A percentile compares a stretch with the other conserved stretches of the same genome.
Evolutionary conservation across 1,284 basidiomycete species (phyloP).

Genomic region (Ceratobasidium sp.): DNA sequence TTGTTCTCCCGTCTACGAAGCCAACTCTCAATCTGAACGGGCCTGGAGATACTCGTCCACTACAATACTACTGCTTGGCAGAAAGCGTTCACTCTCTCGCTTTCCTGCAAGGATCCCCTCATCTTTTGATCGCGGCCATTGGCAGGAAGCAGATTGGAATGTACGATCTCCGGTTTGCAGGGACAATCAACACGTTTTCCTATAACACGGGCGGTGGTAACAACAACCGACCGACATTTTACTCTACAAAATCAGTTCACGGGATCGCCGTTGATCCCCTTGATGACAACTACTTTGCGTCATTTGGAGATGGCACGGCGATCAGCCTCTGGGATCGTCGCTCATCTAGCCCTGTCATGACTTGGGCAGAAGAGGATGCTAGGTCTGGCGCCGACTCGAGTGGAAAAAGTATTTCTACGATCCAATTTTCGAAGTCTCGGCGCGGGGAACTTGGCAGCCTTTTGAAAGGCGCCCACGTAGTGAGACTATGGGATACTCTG

Average conservation of each 20-base stretch:
- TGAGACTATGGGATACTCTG: conserved; percentile 80
- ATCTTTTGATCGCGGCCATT: conserved; percentile 48
- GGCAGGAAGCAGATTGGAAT: conserved; percentile 46
- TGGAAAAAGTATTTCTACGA: conserved; percentile 60
- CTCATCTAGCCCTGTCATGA: conserved; percentile 70
- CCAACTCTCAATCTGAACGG: conserved; percentile 12
- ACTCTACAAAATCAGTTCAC: conserved; percentile 67
- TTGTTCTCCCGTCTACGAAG: conserved; percentile 55
- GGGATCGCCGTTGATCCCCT: conserved; percentile 78
- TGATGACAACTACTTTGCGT: conserved; percentile 75
- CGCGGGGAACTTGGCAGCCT: conserved; percentile 77
- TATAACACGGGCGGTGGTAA: conserved; percentile 20
- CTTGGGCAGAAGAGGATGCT: conserved; percentile 80
- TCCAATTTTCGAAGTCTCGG: conserved; percentile 77
- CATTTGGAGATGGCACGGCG: conserved; percentile 72
- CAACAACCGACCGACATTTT: conserved; percentile 39
- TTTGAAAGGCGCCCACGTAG: conserved; percentile 71
- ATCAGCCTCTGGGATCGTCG: conserved; percentile 81
- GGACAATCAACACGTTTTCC: conserved; percentile 7
- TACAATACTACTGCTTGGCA: conserved; percentile 47
- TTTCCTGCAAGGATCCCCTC: conserved; percentile 47
- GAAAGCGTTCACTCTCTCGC: conserved; percentile 49
- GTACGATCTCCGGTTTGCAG: conserved; percentile 47
- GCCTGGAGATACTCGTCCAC: conserved; percentile 29
- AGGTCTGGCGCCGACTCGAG: conserved; percentile 70